phyloP scores from a whole-genome alignment of 1,284 basidiomycete species.

The Pseudozyma hubeiensis region DNA sequence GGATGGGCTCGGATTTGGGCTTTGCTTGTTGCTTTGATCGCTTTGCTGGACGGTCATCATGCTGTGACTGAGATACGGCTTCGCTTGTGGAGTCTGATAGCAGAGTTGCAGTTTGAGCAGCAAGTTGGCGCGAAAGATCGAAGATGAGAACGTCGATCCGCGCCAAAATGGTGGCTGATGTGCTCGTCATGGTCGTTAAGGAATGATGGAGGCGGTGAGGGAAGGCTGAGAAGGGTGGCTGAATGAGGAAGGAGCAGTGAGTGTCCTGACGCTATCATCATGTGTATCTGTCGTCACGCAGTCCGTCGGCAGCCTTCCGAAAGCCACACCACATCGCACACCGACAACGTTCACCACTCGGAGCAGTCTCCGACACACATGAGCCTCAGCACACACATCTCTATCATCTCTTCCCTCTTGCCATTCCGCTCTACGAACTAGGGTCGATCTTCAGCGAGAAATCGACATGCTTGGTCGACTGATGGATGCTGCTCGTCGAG shows the following conservation, averaged over 20 bases:
- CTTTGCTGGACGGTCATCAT: conserved; percentile 1
- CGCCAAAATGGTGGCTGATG: conserved; percentile 3
- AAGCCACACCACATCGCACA: background rate
- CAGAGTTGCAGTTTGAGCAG: background rate
- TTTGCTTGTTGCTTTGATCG: background rate
- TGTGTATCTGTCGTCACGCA: background rate
- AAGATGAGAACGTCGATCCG: conserved; percentile 27
- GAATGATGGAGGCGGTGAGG: background rate
- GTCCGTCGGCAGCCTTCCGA: conserved; percentile 8
- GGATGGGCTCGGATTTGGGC: too few species aligned
- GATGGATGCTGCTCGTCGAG: conserved; percentile 64
- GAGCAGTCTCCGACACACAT: too few species aligned
- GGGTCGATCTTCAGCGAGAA: conserved; percentile 67
- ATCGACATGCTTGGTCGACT: conserved; percentile 67
- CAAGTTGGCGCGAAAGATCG: conserved; percentile 21
- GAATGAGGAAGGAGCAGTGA: background rate
- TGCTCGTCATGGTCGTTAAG: background rate
- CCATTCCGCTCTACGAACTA: conserved; percentile 16
- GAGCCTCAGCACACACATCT: background rate
- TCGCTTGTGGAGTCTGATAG: too few species aligned
- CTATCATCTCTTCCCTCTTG: background rate
- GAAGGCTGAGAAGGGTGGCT: background rate
- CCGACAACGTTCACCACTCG: background rate
- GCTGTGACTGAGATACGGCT: too few species aligned
- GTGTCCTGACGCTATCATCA: background rate